Evolutionary conservation across 768 basidiomycete species (phyloP).

Genomic region (Trametes punicea): DNA sequence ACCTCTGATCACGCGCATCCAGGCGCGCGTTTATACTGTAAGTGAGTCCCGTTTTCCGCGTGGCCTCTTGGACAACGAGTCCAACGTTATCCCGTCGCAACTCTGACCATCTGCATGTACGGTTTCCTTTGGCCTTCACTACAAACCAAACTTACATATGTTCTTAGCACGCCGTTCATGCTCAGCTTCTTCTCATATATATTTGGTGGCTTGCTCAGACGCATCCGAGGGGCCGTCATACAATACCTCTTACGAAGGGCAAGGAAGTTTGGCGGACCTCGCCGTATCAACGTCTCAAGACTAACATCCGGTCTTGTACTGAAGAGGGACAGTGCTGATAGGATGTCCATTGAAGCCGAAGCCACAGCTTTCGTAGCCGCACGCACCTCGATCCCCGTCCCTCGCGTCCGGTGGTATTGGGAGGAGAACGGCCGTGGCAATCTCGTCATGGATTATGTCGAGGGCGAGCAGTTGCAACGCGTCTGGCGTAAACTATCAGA

Average conservation of each 20-base stretch:
- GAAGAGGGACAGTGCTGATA: neutral
- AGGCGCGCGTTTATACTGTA: too few relatives aligned
- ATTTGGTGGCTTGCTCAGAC: neutral
- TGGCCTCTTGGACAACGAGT: too few relatives aligned
- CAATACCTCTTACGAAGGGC: neutral
- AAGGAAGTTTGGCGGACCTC: neutral
- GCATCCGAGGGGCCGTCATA: neutral
- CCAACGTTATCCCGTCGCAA: too few relatives aligned
- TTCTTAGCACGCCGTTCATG: too few relatives aligned
- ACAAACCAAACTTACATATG: too few relatives aligned
- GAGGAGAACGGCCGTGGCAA: neutral
- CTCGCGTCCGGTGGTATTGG: constrained; percentile 3
- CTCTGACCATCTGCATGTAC: too few relatives aligned
- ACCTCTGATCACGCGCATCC: too few relatives aligned
- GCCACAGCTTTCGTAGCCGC: constrained; percentile 9
- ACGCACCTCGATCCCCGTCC: constrained; percentile 19
- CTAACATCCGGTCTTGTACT: neutral
- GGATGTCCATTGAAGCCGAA: constrained; percentile 3
- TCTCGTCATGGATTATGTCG: constrained; percentile 7
- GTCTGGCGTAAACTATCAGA: constrained; percentile 5
- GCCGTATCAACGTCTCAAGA: neutral
- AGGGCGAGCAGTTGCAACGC: neutral
- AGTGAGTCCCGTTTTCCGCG: too few relatives aligned
- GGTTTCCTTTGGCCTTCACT: too few relatives aligned
- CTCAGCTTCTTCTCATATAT: too few relatives aligned